Conservation (phyloP, 202 grass and related monocot genomes). For the Schoenoplectus triqueter region DNA sequence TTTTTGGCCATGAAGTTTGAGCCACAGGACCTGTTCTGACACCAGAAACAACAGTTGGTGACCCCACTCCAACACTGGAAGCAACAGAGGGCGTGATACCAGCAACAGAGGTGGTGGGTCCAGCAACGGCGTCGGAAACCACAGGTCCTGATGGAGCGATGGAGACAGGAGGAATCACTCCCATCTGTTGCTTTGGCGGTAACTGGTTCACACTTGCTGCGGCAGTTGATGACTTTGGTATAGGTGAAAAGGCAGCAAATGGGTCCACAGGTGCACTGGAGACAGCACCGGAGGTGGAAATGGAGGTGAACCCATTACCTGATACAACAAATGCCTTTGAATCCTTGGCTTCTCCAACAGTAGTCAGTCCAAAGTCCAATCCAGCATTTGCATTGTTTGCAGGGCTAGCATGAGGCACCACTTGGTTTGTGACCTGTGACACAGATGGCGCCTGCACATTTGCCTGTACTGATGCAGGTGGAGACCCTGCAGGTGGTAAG, state of each 20-base stretch:
- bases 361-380: constrained; percentile 42
- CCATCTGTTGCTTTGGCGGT: constrained; percentile 18
- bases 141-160: constrained; percentile 21
- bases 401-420: constrained; percentile 56
- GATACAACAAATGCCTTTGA: constrained; percentile 58
- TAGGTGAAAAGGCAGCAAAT: constrained; percentile 51
- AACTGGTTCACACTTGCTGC: constrained; percentile 20
- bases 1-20: constrained; percentile 81
- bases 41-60: constrained; percentile 21
- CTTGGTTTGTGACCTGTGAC: constrained; percentile 57
- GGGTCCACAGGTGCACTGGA: constrained; percentile 42
- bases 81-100: constrained; percentile 28
- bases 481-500: constrained; percentile 54
- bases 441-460: constrained; percentile 16
- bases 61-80: background rate
- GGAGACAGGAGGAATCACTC: background rate
- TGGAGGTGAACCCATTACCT: constrained; percentile 68
- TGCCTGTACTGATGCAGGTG: constrained; percentile 20
- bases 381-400: constrained; percentile 42
- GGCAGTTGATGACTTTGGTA: constrained; percentile 37
- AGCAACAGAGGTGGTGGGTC: constrained; percentile 55
- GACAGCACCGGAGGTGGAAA: constrained; percentile 34
- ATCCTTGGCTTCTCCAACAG: constrained; percentile 55
- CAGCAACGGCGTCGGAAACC: constrained; percentile 46
- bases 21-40: constrained; percentile 11